Evolutionary conservation across 2,329 filamentous ascomycete species (phyloP).

Genomic region (Cordyceps pruinosa): DNA sequence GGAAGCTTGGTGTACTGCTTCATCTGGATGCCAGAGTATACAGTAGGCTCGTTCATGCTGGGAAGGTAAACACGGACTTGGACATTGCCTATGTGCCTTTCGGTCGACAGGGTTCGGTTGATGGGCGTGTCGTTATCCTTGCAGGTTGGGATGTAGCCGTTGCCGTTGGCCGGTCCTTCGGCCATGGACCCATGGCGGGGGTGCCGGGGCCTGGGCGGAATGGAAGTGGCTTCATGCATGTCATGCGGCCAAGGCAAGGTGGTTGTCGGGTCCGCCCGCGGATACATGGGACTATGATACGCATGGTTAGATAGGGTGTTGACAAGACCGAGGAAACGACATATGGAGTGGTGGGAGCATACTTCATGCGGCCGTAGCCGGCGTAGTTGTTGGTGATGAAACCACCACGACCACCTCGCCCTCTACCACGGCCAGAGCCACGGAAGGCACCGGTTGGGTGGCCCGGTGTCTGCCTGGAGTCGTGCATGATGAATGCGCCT

Average conservation of each 20-base stretch:
- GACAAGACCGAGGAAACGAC: background rate
- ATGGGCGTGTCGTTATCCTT: slow-evolving; percentile 57
- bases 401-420: slow-evolving; percentile 52
- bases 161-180: slow-evolving; percentile 48
- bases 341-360: slow-evolving; percentile 32
- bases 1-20: slow-evolving; percentile 92
- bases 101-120: slow-evolving; percentile 74
- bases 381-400: slow-evolving; percentile 47
- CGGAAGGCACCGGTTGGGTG: slow-evolving; percentile 71
- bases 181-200: slow-evolving; percentile 37
- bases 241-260: slow-evolving; percentile 87
- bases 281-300: slow-evolving; percentile 31
- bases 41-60: slow-evolving; percentile 62
- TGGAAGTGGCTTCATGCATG: slow-evolving; percentile 69
- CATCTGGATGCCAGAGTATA: slow-evolving; percentile 69
- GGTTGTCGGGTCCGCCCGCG: slow-evolving; percentile 53
- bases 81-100: slow-evolving; percentile 75
- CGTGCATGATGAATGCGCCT: slow-evolving; percentile 95
- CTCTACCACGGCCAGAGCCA: slow-evolving; percentile 61
- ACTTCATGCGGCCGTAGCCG: slow-evolving; percentile 59
- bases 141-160: slow-evolving; percentile 48
- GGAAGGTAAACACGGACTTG: slow-evolving; percentile 77
- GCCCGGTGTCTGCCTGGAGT: slow-evolving; percentile 74
- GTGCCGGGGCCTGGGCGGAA: slow-evolving; percentile 33
- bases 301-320: slow-evolving; percentile 19